A percentile compares a stretch with the other conserved stretches of the same genome.
Evolutionary conservation across 2,329 filamentous ascomycete genomes (phyloP).

Genomic region (Pseudogymnoascus destructans): DNA sequence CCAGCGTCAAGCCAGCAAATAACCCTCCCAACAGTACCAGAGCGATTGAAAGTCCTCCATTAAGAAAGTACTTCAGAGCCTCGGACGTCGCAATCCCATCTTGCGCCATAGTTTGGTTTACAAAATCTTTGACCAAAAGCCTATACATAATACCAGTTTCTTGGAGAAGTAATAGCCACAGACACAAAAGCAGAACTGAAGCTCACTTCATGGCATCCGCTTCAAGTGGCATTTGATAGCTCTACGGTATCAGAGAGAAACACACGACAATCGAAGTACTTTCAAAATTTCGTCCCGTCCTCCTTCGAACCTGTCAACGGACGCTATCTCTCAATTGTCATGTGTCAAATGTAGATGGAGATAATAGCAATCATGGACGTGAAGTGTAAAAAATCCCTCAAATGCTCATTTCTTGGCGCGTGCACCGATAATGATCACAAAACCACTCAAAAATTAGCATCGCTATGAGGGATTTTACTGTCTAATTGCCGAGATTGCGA

Average conservation of each 20-base stretch:
- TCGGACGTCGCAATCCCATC: not conserved
- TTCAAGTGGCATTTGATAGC: not conserved
- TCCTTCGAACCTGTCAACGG: not conserved
- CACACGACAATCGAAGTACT: not conserved
- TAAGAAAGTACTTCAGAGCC: not conserved
- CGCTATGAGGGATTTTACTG: not conserved
- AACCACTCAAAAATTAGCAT: not conserved
- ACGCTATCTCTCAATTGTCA: not conserved
- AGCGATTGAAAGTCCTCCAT: not conserved
- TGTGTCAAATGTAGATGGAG: too few relatives aligned
- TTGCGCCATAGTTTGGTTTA: not conserved
- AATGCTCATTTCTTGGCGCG: not conserved
- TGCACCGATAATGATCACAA: not conserved
- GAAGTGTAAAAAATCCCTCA: not conserved
- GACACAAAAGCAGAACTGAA: not conserved
- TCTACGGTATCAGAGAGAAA: not conserved
- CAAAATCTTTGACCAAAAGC: not conserved
- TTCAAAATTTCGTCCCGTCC: not conserved
- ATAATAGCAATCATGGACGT: too few relatives aligned
- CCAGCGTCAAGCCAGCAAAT: constrained; percentile 88
- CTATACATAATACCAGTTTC: not conserved
- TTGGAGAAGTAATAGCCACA: not conserved
- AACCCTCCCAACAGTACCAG: constrained; percentile 81
- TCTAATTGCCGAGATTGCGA: not conserved
- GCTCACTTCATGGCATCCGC: not conserved